A percentile compares a stretch with the other conserved stretches of the same genome.
These are phyloP conservation scores for Ophiosphaerella narmari DNA, from an alignment of 2,329 filamentous ascomycete species.

Conservation along the genomic window DNA sequence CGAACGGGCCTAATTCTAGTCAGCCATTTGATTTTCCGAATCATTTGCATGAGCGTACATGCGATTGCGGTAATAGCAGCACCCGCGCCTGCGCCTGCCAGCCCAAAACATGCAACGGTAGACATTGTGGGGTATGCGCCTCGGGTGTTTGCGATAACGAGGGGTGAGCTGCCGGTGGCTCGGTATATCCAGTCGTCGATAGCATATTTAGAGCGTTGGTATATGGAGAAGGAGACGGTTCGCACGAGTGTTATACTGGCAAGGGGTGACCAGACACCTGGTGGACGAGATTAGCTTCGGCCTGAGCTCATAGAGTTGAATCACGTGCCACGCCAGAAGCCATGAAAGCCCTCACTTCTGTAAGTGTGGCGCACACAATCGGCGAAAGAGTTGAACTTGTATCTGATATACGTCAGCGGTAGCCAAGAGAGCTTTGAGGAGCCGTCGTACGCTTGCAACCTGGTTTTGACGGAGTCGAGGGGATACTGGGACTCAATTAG, in stretches of 20 bases:
- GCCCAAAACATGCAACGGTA: slow-evolving; percentile 76
- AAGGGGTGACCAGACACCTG: slow-evolving; percentile 77
- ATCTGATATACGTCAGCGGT: slow-evolving; percentile 46
- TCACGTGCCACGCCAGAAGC: slow-evolving; percentile 59
- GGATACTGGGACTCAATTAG: slow-evolving; percentile 63
- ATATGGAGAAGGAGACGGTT: slow-evolving; percentile 79
- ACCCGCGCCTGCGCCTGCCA: slow-evolving; percentile 77
- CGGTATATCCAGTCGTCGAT: slow-evolving; percentile 72
- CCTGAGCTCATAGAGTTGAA: no score
- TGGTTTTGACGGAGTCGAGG: slow-evolving; percentile 86
- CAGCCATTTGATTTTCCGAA: slow-evolving; percentile 5
- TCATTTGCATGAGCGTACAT: slow-evolving; percentile 53
- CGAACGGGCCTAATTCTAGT: slow-evolving; percentile 68
- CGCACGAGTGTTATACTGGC: slow-evolving; percentile 77
- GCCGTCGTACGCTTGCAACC: slow-evolving; percentile 71
- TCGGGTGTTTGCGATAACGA: slow-evolving; percentile 71
- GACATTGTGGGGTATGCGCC: slow-evolving; percentile 74
- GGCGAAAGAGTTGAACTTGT: slow-evolving; percentile 74
- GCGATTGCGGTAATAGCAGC: slow-evolving; percentile 79
- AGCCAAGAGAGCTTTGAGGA: not conserved
- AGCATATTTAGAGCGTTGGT: slow-evolving; percentile 75
- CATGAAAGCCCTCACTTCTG: slow-evolving; percentile 55
- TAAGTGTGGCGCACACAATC: slow-evolving; percentile 80
- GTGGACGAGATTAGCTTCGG: slow-evolving; percentile 12
- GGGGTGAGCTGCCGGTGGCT: slow-evolving; percentile 69